Percentiles rank a stretch among this genome's conserved stretches.
phyloP scores from a whole-genome alignment of 2,329 filamentous ascomycete species.

The Ascochyta pisi region DNA sequence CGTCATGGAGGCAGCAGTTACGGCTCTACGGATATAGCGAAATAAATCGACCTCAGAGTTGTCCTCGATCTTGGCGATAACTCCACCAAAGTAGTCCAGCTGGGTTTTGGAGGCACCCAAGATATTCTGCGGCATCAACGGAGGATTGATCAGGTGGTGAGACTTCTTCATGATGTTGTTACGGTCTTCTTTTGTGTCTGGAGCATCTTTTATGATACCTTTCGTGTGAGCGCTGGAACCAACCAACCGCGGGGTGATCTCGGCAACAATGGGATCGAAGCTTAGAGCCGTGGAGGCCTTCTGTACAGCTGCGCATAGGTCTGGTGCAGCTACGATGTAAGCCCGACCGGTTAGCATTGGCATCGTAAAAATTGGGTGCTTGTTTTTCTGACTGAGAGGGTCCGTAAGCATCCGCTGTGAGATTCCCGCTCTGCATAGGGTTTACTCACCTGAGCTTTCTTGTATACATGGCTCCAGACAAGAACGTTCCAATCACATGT shows the following conservation, averaged over 20 bases:
- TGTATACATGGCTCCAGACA: conserved; percentile 44
- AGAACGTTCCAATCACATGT: conserved; percentile 56
- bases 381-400: conserved; percentile 21
- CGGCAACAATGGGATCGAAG: conserved; percentile 53
- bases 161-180: conserved; percentile 31
- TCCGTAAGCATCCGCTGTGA: neutral
- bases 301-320: conserved; percentile 50
- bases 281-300: conserved; percentile 51
- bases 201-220: conserved; percentile 34
- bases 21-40: conserved; percentile 35
- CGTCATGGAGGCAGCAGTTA: conserved; percentile 49
- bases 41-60: conserved; percentile 49
- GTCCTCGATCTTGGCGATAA: conserved; percentile 25
- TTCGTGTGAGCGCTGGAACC: conserved; percentile 41
- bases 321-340: conserved; percentile 55
- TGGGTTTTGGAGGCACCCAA: conserved; percentile 48
- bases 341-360: conserved; percentile 54
- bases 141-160: conserved; percentile 47
- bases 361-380: conserved; percentile 52
- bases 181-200: conserved; percentile 38
- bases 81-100: conserved; percentile 43
- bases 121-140: conserved; percentile 39
- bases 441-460: conserved; percentile 47
- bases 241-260: conserved; percentile 51
- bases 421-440: neutral